Evolutionary conservation across 345 rosid species (phyloP).

Genomic region (Balakata baccata): DNA sequence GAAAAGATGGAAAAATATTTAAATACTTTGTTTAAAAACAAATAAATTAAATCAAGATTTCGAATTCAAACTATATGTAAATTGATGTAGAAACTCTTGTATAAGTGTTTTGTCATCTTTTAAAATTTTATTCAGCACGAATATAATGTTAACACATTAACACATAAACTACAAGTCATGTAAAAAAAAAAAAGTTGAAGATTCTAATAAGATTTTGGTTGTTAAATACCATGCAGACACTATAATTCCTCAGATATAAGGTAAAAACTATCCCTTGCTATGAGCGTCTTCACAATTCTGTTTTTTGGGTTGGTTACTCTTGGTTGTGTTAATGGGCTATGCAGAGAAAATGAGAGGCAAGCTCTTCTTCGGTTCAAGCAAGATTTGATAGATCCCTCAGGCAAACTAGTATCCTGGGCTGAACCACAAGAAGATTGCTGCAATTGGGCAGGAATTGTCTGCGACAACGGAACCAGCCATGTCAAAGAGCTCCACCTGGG

Average conservation of each 20-base stretch:
- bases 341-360: conserved; percentile 1
- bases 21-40: no score
- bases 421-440: conserved; percentile 27
- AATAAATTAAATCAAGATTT: no score
- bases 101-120: no score
- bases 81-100: no score
- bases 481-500: conserved; percentile 20
- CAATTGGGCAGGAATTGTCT: conserved; percentile 26
- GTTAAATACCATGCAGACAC: neutral
- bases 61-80: no score
- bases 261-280: neutral
- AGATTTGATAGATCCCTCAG: conserved; percentile 20
- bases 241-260: no score
- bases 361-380: conserved; percentile 26
- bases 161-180: neutral
- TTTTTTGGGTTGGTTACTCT: neutral
- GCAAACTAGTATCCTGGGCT: conserved; percentile 22
- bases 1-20: no score
- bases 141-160: no score
- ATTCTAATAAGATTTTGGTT: neutral
- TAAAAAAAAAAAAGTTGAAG: neutral
- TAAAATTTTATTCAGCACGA: no score
- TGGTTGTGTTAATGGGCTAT: neutral
- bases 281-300: neutral
- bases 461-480: conserved; percentile 19